Conservation (phyloP, 176 grass and related monocot species). For the Zea luxurians region DNA sequence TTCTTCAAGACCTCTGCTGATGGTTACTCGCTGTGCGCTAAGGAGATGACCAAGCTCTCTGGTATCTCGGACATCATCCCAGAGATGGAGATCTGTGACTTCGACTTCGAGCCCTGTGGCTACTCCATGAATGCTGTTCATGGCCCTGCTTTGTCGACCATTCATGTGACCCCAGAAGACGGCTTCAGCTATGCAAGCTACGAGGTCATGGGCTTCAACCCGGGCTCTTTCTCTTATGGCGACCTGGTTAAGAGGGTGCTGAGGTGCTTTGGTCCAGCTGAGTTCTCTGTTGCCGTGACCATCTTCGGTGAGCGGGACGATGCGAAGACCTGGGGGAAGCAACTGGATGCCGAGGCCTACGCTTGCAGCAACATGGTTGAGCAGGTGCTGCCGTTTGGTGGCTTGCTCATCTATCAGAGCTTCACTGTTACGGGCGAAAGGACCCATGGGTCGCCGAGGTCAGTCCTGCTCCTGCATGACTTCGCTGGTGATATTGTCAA, state of each 20-base stretch:
- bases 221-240: neutral
- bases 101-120: slow-evolving; percentile 52
- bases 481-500: neutral
- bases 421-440: slow-evolving; percentile 22
- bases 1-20: slow-evolving; percentile 52
- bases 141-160: slow-evolving; percentile 47
- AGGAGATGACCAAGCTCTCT: slow-evolving; percentile 61
- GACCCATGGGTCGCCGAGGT: neutral
- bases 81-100: slow-evolving; percentile 59
- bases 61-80: slow-evolving; percentile 51
- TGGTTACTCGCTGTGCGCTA: slow-evolving; percentile 37
- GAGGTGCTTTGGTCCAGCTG: slow-evolving; percentile 43
- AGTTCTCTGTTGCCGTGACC: slow-evolving; percentile 54
- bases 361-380: slow-evolving; percentile 45
- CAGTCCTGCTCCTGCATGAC: slow-evolving; percentile 43
- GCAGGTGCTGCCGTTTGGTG: slow-evolving; percentile 41
- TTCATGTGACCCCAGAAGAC: slow-evolving; percentile 59
- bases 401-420: slow-evolving; percentile 52
- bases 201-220: slow-evolving; percentile 56
- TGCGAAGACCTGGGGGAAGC: slow-evolving; percentile 35
- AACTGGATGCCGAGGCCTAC: slow-evolving; percentile 34
- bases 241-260: slow-evolving; percentile 52
- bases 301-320: slow-evolving; percentile 30
- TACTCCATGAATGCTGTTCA: slow-evolving; percentile 61
- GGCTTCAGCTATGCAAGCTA: slow-evolving; percentile 64